Evolutionary conservation across 805 yeast genomes (phyloP), one percentile per base, ranked within the genome.

Genomic region (Spathaspora passalidarum): DNA sequence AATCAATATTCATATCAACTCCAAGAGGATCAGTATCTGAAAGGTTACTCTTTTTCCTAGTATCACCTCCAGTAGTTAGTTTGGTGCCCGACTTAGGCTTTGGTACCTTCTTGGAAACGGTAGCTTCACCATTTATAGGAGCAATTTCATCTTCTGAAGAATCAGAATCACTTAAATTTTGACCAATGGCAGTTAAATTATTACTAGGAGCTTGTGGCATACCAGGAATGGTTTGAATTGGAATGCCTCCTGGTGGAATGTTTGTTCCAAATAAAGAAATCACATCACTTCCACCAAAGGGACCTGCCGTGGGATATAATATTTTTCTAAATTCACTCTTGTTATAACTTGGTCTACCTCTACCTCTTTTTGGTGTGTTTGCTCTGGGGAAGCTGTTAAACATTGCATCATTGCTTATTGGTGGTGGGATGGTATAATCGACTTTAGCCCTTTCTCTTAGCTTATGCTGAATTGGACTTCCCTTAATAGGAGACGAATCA

Each of bases 271-370:
- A 89, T 23, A 92, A 69, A 0, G 97, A 85, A 6, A 83, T 78
- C 1, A 89, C 96, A 60, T 92, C 97, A 49, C 92, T 84, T 18
- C 99, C 99, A 22, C 99, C 99, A 72, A 92, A 92, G 1, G 99
- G 99, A 0, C 99, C 99, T 13, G 90, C 89, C 0, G 97, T 92
- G 5, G 97, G 96, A 58, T 87, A 91, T 32, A 94, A 68, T 35
- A 96, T 77, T 57, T 90, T 77, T 35, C 86, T 61, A 45, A 63
- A 68, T 36, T 71, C 76, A 21, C 76, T 79, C 38, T 78, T 80
- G 44, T 58, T 59, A 14, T 71, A 60, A 5, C 66, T 58, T 16
- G 73, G 65, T 35, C 75, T 63, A 38, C 68, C 55, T 52, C 75
- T 69, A 14, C 75, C 67, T 23, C 66, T 65, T 10, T 41, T 19